These are phyloP conservation scores for Penicillium sp. DNA, from an alignment of 2,329 filamentous ascomycete species.

Conservation along the genomic window DNA sequence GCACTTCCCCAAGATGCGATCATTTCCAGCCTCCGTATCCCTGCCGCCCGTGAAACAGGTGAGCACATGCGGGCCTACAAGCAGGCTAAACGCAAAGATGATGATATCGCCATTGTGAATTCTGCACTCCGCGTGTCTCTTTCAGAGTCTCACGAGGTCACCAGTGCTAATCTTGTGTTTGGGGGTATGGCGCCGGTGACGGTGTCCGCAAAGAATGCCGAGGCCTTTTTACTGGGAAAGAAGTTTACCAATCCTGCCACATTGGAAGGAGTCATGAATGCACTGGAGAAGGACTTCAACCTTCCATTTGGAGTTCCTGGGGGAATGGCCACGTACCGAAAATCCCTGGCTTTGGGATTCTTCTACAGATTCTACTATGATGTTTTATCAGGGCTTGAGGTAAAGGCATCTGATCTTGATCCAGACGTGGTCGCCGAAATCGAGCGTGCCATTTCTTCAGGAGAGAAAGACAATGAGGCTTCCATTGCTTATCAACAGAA, in stretches of 20 bases:
- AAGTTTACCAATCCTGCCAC: conserved; percentile 74
- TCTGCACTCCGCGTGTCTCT: conserved; percentile 72
- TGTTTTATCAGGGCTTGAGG: conserved; percentile 55
- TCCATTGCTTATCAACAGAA: conserved; percentile 73
- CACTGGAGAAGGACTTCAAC: conserved; percentile 83
- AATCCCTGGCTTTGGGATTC: conserved; percentile 83
- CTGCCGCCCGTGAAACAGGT: conserved; percentile 64
- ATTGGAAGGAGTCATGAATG: conserved; percentile 82
- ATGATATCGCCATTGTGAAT: conserved; percentile 97
- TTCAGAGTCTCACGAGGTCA: conserved; percentile 62
- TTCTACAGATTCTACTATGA: conserved; percentile 98
- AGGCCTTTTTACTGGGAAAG: conserved; percentile 68
- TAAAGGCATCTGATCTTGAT: conserved; percentile 54
- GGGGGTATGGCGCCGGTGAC: conserved; percentile 94
- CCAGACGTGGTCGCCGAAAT: conserved; percentile 75
- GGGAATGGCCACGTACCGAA: conserved; percentile 95
- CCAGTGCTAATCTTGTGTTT: conserved; percentile 74
- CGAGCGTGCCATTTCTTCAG: conserved; percentile 73
- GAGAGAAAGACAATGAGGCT: conserved; percentile 69
- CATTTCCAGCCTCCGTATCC: conserved; percentile 81
- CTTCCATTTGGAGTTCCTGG: conserved; percentile 85
- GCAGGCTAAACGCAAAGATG: conserved; percentile 93
- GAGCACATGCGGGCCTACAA: conserved; percentile 91
- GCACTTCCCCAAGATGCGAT: conserved; percentile 75
- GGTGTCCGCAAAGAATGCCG: conserved; percentile 73